Evolutionary conservation across 2,329 filamentous ascomycete genomes (phyloP).

Genomic region (Exophiala viscosa): DNA sequence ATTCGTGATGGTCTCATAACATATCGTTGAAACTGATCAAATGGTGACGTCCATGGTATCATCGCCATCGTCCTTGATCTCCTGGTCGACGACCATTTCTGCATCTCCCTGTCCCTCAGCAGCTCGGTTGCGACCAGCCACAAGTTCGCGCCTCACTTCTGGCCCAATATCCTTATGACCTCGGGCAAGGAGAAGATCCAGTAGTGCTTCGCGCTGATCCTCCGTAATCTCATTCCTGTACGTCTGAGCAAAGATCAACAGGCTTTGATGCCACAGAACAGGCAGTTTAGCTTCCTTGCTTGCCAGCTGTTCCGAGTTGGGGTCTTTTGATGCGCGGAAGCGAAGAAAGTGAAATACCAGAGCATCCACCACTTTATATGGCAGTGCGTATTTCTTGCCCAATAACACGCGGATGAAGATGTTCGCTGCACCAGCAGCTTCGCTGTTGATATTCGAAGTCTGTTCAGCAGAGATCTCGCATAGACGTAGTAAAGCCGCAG

Average conservation of each 20-base stretch:
- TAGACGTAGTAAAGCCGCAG: constrained; percentile 82
- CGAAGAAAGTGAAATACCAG: constrained; percentile 95
- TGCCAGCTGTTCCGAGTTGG: constrained; percentile 51
- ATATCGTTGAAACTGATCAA: neutral
- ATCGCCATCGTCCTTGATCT: constrained; percentile 40
- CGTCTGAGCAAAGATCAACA: constrained; percentile 86
- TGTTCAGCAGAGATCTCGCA: constrained; percentile 94
- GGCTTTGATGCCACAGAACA: constrained; percentile 92
- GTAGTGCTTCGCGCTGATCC: constrained; percentile 83
- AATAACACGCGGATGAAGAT: constrained; percentile 90
- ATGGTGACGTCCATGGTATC: constrained; percentile 26
- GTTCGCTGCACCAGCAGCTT: constrained; percentile 87
- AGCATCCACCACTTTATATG: constrained; percentile 89
- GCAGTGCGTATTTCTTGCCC: constrained; percentile 95
- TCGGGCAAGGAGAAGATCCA: constrained; percentile 79
- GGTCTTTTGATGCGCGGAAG: constrained; percentile 66
- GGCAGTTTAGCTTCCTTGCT: constrained; percentile 62
- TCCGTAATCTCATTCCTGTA: constrained; percentile 97
- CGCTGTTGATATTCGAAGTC: constrained; percentile 68
- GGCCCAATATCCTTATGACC: constrained; percentile 87
- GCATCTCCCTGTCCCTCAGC: constrained; percentile 61
- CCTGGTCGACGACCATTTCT: constrained; percentile 80
- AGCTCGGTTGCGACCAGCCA: constrained; percentile 83
- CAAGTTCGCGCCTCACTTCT: constrained; percentile 80
- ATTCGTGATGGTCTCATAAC: neutral